These are phyloP conservation scores for Pezicula neosporulosa DNA, from an alignment of 2,329 filamentous ascomycete species.

Conservation along the genomic window DNA sequence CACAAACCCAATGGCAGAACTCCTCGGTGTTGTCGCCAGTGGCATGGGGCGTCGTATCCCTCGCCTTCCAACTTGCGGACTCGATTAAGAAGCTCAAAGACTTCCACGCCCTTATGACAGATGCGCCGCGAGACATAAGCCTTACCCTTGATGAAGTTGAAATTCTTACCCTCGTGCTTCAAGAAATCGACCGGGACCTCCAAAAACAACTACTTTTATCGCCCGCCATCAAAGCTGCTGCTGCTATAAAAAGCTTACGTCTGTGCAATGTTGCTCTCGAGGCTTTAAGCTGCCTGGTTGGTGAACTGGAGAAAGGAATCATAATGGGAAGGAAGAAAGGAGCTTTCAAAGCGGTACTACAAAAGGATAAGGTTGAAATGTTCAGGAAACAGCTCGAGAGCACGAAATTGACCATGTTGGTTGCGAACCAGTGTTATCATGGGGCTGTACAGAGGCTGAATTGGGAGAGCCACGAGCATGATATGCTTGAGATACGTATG, in stretches of 20 bases:
- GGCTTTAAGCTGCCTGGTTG: too few species aligned
- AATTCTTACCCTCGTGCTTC: conserved; percentile 4
- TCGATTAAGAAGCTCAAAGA: conserved; percentile 6
- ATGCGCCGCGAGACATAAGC: conserved; percentile 4
- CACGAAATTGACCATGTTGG: conserved; percentile 6
- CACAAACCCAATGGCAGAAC: conserved; percentile 4
- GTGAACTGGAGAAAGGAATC: too few species aligned
- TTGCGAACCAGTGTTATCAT: conserved; percentile 7
- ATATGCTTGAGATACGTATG: conserved; percentile 1
- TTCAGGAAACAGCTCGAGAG: background rate
- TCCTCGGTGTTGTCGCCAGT: conserved; percentile 5
- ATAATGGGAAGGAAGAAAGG: too few species aligned
- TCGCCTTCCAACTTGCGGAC: conserved; percentile 9
- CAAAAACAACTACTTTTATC: conserved; percentile 3
- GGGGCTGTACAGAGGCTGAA: conserved; percentile 4
- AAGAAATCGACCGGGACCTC: conserved; percentile 2
- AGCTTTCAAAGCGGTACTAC: too few species aligned
- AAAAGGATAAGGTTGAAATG: too few species aligned
- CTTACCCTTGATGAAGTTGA: conserved; percentile 6
- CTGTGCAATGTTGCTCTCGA: too few species aligned
- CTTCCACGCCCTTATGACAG: conserved; percentile 3
- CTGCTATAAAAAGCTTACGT: conserved; percentile 24
- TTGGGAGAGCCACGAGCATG: conserved; percentile 4
- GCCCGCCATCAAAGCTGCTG: conserved; percentile 27
- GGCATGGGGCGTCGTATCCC: conserved; percentile 7